These are phyloP conservation scores for Dothistroma septosporum DNA, from an alignment of 2,329 filamentous ascomycete genomes.

Conservation along the genomic window DNA sequence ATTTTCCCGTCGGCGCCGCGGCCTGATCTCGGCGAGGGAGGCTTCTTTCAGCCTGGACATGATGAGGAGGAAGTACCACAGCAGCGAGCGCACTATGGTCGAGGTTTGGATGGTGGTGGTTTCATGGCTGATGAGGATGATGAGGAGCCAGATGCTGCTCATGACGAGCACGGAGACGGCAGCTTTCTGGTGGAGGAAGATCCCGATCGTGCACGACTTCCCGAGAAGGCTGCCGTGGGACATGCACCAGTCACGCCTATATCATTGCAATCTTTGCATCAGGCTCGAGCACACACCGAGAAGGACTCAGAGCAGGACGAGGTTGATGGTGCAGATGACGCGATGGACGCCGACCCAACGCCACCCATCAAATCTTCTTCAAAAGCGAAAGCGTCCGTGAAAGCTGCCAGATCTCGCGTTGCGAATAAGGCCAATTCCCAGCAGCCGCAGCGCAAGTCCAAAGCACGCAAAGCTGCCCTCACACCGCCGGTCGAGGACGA, in stretches of 20 bases:
- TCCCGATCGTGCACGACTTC: conserved; percentile 20
- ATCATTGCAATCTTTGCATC: conserved; percentile 27
- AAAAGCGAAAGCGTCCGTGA: background rate
- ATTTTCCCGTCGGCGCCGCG: conserved; percentile 8
- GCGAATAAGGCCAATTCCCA: background rate
- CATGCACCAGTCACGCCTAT: conserved; percentile 23
- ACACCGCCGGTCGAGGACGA: conserved; percentile 6
- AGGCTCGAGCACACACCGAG: conserved; percentile 21
- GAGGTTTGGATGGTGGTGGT: conserved; percentile 22
- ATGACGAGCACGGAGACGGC: conserved; percentile 36
- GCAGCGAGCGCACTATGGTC: conserved; percentile 21
- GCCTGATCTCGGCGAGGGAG: conserved; percentile 35
- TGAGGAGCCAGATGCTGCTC: conserved; percentile 20
- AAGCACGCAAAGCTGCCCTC: conserved; percentile 5
- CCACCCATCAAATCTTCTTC: background rate
- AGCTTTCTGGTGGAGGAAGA: conserved; percentile 40
- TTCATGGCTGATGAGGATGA: conserved; percentile 30
- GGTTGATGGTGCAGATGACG: conserved; percentile 10
- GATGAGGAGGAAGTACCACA: conserved; percentile 34
- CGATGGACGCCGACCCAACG: background rate
- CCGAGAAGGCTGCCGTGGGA: conserved; percentile 6
- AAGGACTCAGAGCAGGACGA: conserved; percentile 23
- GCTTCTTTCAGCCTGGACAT: conserved; percentile 40
- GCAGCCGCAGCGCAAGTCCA: conserved; percentile 9
- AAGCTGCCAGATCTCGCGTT: background rate